A percentile compares a stretch with the other conserved stretches of the same genome.
These are phyloP conservation scores for Pseudophaeomoniella oleicola DNA, from an alignment of 2,329 filamentous ascomycete genomes.

Conservation along the genomic window DNA sequence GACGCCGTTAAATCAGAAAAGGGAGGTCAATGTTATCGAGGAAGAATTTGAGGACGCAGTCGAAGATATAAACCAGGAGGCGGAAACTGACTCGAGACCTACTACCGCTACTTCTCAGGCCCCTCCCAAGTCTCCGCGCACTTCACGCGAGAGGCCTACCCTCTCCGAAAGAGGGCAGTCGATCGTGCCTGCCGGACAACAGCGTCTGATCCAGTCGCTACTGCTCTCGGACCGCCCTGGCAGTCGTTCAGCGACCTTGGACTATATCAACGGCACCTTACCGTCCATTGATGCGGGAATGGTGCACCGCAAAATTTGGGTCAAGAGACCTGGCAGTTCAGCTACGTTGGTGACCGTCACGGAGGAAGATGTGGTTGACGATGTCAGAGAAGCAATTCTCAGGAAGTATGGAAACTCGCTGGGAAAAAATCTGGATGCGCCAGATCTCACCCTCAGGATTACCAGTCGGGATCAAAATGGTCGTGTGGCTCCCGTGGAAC, in stretches of 20 bases:
- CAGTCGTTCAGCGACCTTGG: background rate
- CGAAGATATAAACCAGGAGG: background rate
- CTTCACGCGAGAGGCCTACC: constrained; percentile 16
- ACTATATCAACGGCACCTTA: background rate
- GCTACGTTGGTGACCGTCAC: constrained; percentile 73
- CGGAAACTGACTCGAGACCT: background rate
- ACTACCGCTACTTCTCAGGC: background rate
- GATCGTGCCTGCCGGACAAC: constrained; percentile 22
- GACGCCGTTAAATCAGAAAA: background rate
- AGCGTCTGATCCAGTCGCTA: constrained; percentile 21
- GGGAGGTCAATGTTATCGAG: constrained; percentile 2
- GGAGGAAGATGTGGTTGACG: constrained; percentile 85
- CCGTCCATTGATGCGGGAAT: background rate
- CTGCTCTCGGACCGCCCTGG: constrained; percentile 13
- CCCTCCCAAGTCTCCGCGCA: constrained; percentile 1
- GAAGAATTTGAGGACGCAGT: constrained; percentile 2
- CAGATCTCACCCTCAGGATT: constrained; percentile 73
- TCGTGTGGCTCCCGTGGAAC: constrained; percentile 39
- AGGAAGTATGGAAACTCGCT: constrained; percentile 90
- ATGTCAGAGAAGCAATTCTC: constrained; percentile 82
- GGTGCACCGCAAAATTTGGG: constrained; percentile 68
- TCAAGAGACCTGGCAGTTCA: constrained; percentile 72
- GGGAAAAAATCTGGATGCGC: constrained; percentile 75
- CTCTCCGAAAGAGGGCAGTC: constrained; percentile 23
- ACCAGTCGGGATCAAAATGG: constrained; percentile 46